phyloP scores from a whole-genome alignment of 148 eudicot species.

The Suaeda aralocaspica region DNA sequence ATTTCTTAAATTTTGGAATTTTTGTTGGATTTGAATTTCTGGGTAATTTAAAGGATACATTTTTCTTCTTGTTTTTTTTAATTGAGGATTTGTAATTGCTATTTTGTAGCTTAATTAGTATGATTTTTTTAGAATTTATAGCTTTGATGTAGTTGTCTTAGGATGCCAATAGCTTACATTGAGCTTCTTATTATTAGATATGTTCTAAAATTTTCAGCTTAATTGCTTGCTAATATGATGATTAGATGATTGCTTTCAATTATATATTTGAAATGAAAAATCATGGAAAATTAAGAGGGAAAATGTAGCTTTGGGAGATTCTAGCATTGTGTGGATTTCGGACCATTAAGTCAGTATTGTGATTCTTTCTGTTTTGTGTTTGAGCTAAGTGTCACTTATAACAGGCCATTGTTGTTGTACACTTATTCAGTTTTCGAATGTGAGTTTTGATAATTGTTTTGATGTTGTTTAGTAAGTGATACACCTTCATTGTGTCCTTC shows the following conservation, averaged over 20 bases:
- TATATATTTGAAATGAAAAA: background rate
- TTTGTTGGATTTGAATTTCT: background rate
- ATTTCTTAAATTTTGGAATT: background rate
- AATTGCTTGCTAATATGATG: background rate
- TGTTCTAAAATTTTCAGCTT: background rate
- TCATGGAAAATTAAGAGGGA: background rate
- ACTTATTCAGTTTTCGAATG: background rate
- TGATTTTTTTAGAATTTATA: background rate
- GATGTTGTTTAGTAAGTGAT: background rate
- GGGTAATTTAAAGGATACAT: background rate
- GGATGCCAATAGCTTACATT: background rate
- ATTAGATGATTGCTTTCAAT: background rate
- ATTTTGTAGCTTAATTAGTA: background rate
- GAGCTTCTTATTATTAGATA: background rate
- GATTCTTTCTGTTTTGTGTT: too few relatives aligned
- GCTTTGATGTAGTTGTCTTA: background rate
- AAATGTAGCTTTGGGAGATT: background rate
- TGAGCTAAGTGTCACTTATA: too few relatives aligned
- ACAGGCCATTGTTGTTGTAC: background rate
- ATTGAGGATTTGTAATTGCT: constrained; percentile 11
- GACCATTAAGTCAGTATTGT: too few relatives aligned
- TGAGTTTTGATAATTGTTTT: background rate
- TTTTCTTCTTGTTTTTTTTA: background rate
- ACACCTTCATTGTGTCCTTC: background rate
- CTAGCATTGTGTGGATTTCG: too few relatives aligned